phyloP scores from a whole-genome alignment of 2,329 filamentous ascomycete species.

The Sporothrix mexicana region DNA sequence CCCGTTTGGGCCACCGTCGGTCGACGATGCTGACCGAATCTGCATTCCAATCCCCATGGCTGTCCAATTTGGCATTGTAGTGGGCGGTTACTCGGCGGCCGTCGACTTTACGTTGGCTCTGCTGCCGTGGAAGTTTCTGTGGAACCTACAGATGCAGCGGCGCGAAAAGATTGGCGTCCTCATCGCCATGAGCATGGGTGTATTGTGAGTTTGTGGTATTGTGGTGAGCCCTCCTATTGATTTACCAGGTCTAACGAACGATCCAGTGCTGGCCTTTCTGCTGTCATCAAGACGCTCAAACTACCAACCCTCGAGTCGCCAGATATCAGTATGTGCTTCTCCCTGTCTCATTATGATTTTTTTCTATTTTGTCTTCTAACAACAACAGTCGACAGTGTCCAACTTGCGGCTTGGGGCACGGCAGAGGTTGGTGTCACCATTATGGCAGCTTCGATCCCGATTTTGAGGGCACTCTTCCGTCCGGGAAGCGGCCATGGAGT shows the following conservation, averaged over 20 bases:
- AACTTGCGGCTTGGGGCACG: constrained; percentile 42
- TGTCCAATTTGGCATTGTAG: constrained; percentile 39
- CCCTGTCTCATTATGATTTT: neutral
- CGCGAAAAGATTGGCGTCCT: constrained; percentile 43
- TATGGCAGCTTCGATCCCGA: constrained; percentile 45
- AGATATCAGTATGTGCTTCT: constrained; percentile 30
- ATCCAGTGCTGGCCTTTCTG: constrained; percentile 28
- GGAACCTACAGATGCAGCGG: constrained; percentile 42
- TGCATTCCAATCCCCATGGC: constrained; percentile 39
- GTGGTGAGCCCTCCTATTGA: neutral
- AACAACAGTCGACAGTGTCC: constrained; percentile 33
- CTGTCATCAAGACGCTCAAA: constrained; percentile 29
- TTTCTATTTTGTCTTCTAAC: neutral
- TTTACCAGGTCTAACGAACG: neutral
- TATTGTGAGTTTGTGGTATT: constrained; percentile 42
- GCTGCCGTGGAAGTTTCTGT: constrained; percentile 43
- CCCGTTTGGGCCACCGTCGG: constrained; percentile 18
- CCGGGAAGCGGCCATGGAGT: neutral
- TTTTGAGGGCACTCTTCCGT: constrained; percentile 43
- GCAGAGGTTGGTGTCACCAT: constrained; percentile 47
- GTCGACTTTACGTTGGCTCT: constrained; percentile 42
- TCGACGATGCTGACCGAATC: constrained; percentile 6
- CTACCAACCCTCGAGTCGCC: constrained; percentile 30
- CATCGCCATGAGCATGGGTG: constrained; percentile 45
- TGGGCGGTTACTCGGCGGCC: constrained; percentile 40